Evolutionary conservation across 2,329 filamentous ascomycete genomes (phyloP).

Genomic region (Monascus ruber): DNA sequence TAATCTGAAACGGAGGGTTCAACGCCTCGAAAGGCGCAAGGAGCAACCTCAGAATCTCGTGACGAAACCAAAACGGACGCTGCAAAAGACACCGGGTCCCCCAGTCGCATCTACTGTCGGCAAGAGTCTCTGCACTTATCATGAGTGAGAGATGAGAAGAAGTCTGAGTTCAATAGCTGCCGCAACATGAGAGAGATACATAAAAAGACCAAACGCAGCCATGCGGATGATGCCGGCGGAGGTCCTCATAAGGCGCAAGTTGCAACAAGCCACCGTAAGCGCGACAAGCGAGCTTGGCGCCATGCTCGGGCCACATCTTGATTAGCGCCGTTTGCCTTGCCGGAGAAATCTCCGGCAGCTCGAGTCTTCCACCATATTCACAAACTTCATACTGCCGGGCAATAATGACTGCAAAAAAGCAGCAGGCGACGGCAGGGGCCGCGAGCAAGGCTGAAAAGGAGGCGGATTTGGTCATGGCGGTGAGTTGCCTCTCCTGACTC

Average conservation of each 20-base stretch:
- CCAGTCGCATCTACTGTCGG: too few relatives aligned
- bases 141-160: too few relatives aligned
- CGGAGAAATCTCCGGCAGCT: background rate
- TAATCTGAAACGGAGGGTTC: background rate
- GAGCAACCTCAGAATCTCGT: too few relatives aligned
- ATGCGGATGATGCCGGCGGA: background rate
- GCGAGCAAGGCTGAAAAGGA: constrained; percentile 27
- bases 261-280: constrained; percentile 1
- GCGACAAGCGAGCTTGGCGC: constrained; percentile 17
- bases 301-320: constrained; percentile 30
- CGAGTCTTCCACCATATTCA: too few relatives aligned
- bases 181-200: constrained; percentile 2
- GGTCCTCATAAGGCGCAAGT: too few relatives aligned
- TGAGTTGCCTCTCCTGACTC: constrained; percentile 19
- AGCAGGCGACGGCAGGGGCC: constrained; percentile 8
- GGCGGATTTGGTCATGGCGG: constrained; percentile 44
- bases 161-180: too few relatives aligned
- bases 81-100: too few relatives aligned
- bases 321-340: constrained; percentile 8
- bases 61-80: too few relatives aligned
- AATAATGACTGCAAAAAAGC: constrained; percentile 8
- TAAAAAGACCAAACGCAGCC: constrained; percentile 4
- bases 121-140: too few relatives aligned
- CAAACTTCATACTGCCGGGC: too few relatives aligned
- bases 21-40: too few relatives aligned